Base-by-base conservation (phyloP, 306 rosid species). In the Canavalia ensiformis region DNA sequence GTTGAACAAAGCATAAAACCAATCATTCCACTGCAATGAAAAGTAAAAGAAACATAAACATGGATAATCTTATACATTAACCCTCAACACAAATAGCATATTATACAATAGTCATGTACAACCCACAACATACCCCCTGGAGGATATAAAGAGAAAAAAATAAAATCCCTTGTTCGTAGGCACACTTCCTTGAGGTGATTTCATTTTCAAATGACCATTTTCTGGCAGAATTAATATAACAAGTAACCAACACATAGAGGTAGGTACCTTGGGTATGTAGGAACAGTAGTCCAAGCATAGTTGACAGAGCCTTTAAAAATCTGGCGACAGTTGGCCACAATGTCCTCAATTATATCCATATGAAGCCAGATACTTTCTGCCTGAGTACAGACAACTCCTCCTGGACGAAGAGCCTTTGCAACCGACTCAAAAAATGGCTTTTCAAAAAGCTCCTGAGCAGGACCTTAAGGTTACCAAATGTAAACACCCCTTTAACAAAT, bases 361-460 rank as follows among this genome's bases (percentile, higher is more conserved):
- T 96, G 99, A 88, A 96, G 99, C 99, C 99, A 96, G 82, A 93
- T 96, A 72, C 99, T 96, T 88, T 96, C 99, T 7, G 99, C 99
- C 85, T 96, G 99, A 29, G 99, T 96, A 72, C 97, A 91, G 85
- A 92, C 83, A 39, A 96, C 98, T 76, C 99, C 99, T 80, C 99
- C 99, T 0, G 98, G 97, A 68, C 98, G 94, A 85, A 96, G 99
- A 85, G 98, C 97, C 62, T 63, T 90, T 12, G 97, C 97, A 41
- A 96, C 97, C 0, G 88, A 86, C 67, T 75, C 82, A 29, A 96
- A 96, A 80, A 96, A 96, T 3, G 99, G 98, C 89, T 96, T 93
- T 85, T 93, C 95, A 25, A 96, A 96, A 81, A 96, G 98, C 88
- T 96, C 99, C 81, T 93, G 93, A 37, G 99, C 99, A 73, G 99